phyloP scores from a whole-genome alignment of 2,329 filamentous ascomycete species.

The Cadophora luteo-olivacea region DNA sequence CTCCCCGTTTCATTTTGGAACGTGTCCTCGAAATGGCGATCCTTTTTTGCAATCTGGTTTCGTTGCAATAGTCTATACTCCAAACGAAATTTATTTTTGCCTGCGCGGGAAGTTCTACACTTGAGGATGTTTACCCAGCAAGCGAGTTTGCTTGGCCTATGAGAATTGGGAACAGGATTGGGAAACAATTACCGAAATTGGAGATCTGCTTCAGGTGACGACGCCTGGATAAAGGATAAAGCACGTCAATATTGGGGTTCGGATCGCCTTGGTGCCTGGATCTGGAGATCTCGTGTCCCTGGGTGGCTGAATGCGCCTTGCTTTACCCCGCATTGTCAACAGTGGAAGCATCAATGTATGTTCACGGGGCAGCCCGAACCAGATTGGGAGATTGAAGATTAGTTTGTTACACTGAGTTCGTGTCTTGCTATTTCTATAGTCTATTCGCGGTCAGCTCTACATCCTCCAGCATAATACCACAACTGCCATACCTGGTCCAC shows the following conservation, averaged over 20 bases:
- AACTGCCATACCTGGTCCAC: too few relatives aligned
- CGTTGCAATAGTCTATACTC: not conserved
- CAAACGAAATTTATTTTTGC: not conserved
- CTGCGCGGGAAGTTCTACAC: not conserved
- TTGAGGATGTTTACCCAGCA: not conserved
- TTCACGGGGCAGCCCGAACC: too few relatives aligned
- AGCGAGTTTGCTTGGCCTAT: conserved; percentile 1
- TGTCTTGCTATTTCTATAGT: too few relatives aligned
- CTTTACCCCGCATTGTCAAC: not conserved
- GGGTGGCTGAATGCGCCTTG: not conserved
- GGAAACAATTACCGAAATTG: not conserved
- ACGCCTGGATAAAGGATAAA: not conserved
- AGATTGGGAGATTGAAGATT: too few relatives aligned
- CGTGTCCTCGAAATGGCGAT: not conserved
- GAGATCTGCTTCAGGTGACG: not conserved
- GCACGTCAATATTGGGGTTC: not conserved
- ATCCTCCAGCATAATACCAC: too few relatives aligned
- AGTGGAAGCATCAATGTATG: too few relatives aligned
- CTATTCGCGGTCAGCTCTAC: too few relatives aligned
- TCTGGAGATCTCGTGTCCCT: not conserved
- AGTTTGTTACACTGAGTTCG: too few relatives aligned
- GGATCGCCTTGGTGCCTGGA: not conserved
- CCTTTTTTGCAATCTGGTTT: not conserved
- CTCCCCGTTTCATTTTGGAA: not conserved
- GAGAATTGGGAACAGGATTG: not conserved